phyloP scores from a whole-genome alignment of 2,329 filamentous ascomycete species.

The Monosporascus sp. region DNA sequence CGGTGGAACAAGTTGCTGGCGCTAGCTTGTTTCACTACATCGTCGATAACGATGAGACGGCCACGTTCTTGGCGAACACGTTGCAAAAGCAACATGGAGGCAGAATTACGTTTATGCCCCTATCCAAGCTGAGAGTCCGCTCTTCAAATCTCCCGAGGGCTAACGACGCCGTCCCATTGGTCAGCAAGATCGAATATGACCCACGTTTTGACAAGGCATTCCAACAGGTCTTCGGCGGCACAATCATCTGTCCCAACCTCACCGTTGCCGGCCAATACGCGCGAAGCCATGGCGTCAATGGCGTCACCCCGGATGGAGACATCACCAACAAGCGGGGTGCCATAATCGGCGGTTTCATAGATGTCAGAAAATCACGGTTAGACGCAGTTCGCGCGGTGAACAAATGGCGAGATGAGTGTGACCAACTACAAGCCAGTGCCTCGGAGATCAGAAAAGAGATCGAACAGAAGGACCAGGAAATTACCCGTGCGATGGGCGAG shows the following conservation, averaged over 20 bases:
- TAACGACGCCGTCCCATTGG: slow-evolving; percentile 79
- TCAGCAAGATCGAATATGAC: slow-evolving; percentile 81
- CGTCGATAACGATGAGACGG: slow-evolving; percentile 86
- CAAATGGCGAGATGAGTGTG: slow-evolving; percentile 70
- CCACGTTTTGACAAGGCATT: slow-evolving; percentile 76
- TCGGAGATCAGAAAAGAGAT: slow-evolving; percentile 64
- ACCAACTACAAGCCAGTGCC: slow-evolving; percentile 59
- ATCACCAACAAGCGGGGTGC: slow-evolving; percentile 93
- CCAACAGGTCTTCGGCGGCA: slow-evolving; percentile 91
- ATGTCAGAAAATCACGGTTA: slow-evolving; percentile 79
- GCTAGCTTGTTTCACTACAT: slow-evolving; percentile 93
- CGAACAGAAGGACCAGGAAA: slow-evolving; percentile 78
- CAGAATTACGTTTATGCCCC: slow-evolving; percentile 88
- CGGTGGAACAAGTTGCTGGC: slow-evolving; percentile 89
- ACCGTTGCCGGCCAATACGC: slow-evolving; percentile 86
- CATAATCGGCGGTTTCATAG: slow-evolving; percentile 90
- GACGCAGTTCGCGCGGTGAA: slow-evolving; percentile 73
- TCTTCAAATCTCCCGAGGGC: slow-evolving; percentile 75
- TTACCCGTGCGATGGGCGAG: slow-evolving; percentile 80
- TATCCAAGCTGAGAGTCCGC: slow-evolving; percentile 72
- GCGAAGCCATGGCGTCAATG: slow-evolving; percentile 83
- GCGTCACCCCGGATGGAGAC: slow-evolving; percentile 92
- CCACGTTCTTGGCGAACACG: slow-evolving; percentile 72
- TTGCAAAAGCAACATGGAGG: slow-evolving; percentile 77
- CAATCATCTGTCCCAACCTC: slow-evolving; percentile 87